A percentile compares a stretch with the other conserved stretches of the same genome.
Conservation (phyloP, 306 rosid genomes). For the Sicyos edulis region DNA sequence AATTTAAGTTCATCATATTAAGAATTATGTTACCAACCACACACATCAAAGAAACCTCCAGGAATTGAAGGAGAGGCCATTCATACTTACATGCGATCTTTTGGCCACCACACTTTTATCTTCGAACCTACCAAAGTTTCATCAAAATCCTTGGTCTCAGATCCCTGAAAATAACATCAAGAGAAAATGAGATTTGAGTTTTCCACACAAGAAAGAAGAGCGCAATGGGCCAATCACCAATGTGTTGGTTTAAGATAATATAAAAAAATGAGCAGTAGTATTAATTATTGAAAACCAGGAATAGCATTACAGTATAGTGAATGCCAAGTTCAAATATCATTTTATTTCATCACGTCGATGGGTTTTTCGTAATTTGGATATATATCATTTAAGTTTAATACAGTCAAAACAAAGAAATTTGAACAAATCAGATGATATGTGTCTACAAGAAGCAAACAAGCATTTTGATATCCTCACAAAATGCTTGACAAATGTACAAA, state of each 20-base stretch:
- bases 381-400: neutral
- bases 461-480: neutral
- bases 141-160: slow-evolving; percentile 39
- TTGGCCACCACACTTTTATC: slow-evolving; percentile 86
- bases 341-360: neutral
- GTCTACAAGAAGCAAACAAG: neutral
- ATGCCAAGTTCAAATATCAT: neutral
- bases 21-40: neutral
- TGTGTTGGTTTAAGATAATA: neutral
- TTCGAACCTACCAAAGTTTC: slow-evolving; percentile 53
- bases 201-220: neutral
- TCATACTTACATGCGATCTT: slow-evolving; percentile 59
- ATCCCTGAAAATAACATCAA: slow-evolving; percentile 39
- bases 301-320: neutral
- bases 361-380: neutral
- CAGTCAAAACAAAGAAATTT: neutral
- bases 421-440: neutral
- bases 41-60: slow-evolving; percentile 5
- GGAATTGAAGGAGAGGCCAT: slow-evolving; percentile 11
- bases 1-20: neutral
- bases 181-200: slow-evolving; percentile 21
- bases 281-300: neutral
- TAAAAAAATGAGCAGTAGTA: neutral
- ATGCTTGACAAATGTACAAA: slow-evolving; percentile 3
- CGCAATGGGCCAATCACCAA: neutral